Evolutionary conservation across 495 filamentous ascomycete species (phyloP), one percentile per base, ranked within the genome.

Genomic region (Endocarpon pusillum): DNA sequence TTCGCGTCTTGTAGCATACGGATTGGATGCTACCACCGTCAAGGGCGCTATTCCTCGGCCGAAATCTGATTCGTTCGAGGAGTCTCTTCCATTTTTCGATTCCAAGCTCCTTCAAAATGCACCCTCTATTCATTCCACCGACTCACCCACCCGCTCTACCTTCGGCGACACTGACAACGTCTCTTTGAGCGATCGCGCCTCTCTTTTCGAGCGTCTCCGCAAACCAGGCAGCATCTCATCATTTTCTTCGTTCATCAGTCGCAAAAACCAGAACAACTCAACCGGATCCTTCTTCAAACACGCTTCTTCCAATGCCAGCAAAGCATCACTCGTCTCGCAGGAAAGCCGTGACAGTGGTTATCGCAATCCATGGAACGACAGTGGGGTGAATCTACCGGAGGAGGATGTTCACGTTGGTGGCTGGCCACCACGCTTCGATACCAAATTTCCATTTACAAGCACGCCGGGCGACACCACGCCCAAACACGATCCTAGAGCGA

Each of bases 11-110:
- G 76, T 86, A 16, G 71, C 77, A 2, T 76, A 81, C 26, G 79
- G 81, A n/a, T 69, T 94, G 21, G 81, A 93, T 42, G 75, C 77
- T 2, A 81, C 69, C 28, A 73, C 81, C 16, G 74, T 99, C 43
- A 92, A 89, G 53, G 89, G 91, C 33, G 76, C 83, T 10, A 87
- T 96, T 40, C 84, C 87, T 0, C 78, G 87, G 29, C 91, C 89
- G 33, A 94, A 96, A 62, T 94, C 89, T 3, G 89, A 99, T 55
- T 93, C 89, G 1, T 99, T 96, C 48, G 89, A 96, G 47, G 91
- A 96, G 40, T 86, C 83, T 25, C 67, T 94, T 20, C 86, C 82
- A 18, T 94, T 82, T 63, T 99, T 99, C 54, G 78, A 94, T 53
- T 89, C 85, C 0, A 94, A 94, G 58, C 60, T 99, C 21, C 66